A percentile compares a stretch with the other conserved stretches of the same genome.
Conservation (phyloP, 805 yeast genomes). For the Wickerhamiella shivajii region DNA sequence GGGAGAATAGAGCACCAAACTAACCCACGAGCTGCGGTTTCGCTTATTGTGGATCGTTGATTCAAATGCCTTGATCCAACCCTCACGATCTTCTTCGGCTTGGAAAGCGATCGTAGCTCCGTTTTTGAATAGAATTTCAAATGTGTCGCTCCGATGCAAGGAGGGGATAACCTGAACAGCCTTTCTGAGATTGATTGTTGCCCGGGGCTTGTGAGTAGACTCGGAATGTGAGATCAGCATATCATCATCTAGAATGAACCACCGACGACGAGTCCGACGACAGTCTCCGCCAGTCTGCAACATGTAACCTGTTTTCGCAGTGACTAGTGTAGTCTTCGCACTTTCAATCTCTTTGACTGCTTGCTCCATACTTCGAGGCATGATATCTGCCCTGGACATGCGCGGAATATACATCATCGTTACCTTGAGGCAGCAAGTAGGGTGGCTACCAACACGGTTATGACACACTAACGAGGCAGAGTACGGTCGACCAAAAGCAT, state of each 20-base stretch:
- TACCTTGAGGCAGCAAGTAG: conserved; percentile 36
- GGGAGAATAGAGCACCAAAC: conserved; percentile 8
- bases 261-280: conserved; percentile 55
- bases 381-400: conserved; percentile 32
- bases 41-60: conserved; percentile 6
- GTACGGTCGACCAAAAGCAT: conserved; percentile 34
- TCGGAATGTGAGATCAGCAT: conserved; percentile 67
- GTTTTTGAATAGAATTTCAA: conserved; percentile 36
- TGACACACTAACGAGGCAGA: not conserved
- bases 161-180: conserved; percentile 37
- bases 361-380: conserved; percentile 43
- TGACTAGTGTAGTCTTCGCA: conserved; percentile 22
- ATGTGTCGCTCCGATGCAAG: conserved; percentile 25
- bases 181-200: conserved; percentile 60
- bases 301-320: conserved; percentile 46
- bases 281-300: conserved; percentile 91
- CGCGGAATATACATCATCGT: conserved; percentile 48
- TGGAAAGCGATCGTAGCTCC: conserved; percentile 63
- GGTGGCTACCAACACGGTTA: conserved; percentile 5
- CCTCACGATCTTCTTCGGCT: conserved; percentile 44
- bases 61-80: conserved; percentile 37
- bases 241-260: conserved; percentile 56
- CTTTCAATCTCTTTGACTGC: conserved; percentile 21
- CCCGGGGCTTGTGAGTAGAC: conserved; percentile 48
- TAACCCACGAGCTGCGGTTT: conserved; percentile 9